A percentile compares a stretch with the other conserved stretches of the same genome.
Conservation (phyloP, 768 basidiomycete genomes). For the Lactifluus pinguis region DNA sequence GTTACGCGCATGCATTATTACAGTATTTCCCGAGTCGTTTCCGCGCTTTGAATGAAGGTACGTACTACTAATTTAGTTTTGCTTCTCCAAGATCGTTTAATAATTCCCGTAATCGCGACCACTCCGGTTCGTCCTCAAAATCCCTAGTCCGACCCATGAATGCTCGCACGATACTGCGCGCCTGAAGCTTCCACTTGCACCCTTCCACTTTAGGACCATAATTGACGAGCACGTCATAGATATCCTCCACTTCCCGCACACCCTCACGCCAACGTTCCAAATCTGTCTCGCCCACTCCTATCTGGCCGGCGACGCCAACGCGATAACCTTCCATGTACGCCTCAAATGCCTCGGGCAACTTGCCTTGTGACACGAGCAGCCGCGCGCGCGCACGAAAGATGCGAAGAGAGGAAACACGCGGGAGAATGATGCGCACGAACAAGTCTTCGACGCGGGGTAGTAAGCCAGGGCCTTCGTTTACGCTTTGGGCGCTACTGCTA, state of each 20-base stretch:
- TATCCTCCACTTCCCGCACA: slow-evolving; percentile 68
- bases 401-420: slow-evolving; percentile 67
- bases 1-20: too few species aligned
- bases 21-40: too few species aligned
- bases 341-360: slow-evolving; percentile 71
- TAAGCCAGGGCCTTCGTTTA: slow-evolving; percentile 63
- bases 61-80: neutral
- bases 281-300: slow-evolving; percentile 63
- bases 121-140: slow-evolving; percentile 87
- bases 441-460: slow-evolving; percentile 58
- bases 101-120: slow-evolving; percentile 55
- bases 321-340: slow-evolving; percentile 85
- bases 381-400: slow-evolving; percentile 80
- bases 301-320: slow-evolving; percentile 46
- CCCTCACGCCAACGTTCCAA: slow-evolving; percentile 64
- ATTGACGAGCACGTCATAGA: slow-evolving; percentile 75
- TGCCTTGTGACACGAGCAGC: slow-evolving; percentile 61
- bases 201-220: slow-evolving; percentile 62
- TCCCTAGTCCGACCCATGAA: slow-evolving; percentile 81
- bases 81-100: slow-evolving; percentile 43
- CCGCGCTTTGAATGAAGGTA: too few species aligned
- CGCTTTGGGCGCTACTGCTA: slow-evolving; percentile 27
- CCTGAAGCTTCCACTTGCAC: slow-evolving; percentile 78
- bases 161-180: slow-evolving; percentile 75
- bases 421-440: slow-evolving; percentile 71